Evolutionary conservation across 768 basidiomycete genomes (phyloP), one percentile per base, ranked within the genome.

Genomic region (Naganishia onofrii): DNA sequence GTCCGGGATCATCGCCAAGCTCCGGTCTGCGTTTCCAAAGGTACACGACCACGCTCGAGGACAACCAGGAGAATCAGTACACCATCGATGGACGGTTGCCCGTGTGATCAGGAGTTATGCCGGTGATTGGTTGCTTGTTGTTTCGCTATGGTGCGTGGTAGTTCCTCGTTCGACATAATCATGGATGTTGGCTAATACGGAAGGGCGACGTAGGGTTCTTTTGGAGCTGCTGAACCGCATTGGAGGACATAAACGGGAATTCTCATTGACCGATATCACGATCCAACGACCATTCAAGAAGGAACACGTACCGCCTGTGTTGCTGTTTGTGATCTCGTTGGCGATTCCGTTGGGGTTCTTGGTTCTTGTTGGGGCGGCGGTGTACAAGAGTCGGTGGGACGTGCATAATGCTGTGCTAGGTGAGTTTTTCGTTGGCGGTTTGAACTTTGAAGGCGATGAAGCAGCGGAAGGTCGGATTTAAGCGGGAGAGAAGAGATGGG

Each of bases 381-480:
- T 91, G 26, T 83, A 92, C 32, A 86, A 89, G n/a, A 89, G 88
- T 2, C 88, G 87, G 83, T 97, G 93, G 93, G 94, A 96, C 76
- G 82, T 89, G 34, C 94, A 96, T 77, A 88, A 87, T 75, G 84
- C 89, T 81, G 73, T 79, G 26, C 71, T 77, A 36, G 78, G 76
- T 63, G 38, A 42, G 60, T 44, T n/a, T 38, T 19, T 36, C 34
- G n/a, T n/a, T n/a, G n/a, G n/a, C n/a, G n/a, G n/a, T n/a, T n/a
- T n/a, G n/a, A n/a, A n/a, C n/a, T n/a, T n/a, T n/a, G n/a, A n/a
- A n/a, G n/a, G n/a, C n/a, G n/a, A n/a, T n/a, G n/a, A n/a, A n/a
- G n/a, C n/a, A n/a, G n/a, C n/a, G n/a, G n/a, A n/a, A n/a, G n/a
- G n/a, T n/a, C n/a, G n/a, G n/a, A n/a, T n/a, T n/a, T n/a, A n/a